These are phyloP conservation scores for Flaveria bidentis DNA, from an alignment of 129 eudicot genomes.

Conservation along the genomic window DNA sequence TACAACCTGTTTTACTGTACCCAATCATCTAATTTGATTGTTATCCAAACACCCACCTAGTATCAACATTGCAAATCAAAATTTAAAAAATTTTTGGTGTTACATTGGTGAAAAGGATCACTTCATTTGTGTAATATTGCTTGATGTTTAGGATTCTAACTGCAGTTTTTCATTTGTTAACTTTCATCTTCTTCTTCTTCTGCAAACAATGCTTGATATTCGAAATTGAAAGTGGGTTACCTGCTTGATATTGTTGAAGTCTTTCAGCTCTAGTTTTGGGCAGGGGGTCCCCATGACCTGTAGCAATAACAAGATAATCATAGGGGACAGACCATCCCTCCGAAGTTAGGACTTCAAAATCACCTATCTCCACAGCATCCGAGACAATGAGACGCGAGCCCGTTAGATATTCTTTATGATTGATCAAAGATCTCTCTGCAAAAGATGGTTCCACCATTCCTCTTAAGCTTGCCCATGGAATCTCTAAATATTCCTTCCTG, in stretches of 20 bases:
- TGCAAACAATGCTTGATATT: background rate
- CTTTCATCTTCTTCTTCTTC: no score
- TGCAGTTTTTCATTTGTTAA: no score
- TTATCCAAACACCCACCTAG: background rate
- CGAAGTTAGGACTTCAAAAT: constrained; percentile 53
- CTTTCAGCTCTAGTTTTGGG: constrained; percentile 63
- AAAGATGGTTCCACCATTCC: constrained; percentile 86
- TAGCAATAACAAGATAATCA: constrained; percentile 81
- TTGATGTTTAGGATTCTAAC: no score
- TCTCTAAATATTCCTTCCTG: constrained; percentile 89
- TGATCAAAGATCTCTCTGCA: constrained; percentile 70
- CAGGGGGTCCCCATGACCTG: constrained; percentile 60
- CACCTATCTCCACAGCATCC: constrained; percentile 46
- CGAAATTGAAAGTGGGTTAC: constrained; percentile 25
- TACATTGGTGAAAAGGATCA: no score
- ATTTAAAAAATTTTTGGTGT: background rate
- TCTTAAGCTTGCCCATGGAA: constrained; percentile 90
- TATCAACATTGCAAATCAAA: background rate
- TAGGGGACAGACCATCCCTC: constrained; percentile 66
- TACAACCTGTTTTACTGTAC: background rate
- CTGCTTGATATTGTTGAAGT: constrained; percentile 67
- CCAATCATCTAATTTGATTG: background rate
- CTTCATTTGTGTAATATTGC: no score
- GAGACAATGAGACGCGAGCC: constrained; percentile 62
- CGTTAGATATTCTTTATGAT: constrained; percentile 65